phyloP scores from a whole-genome alignment of 805 yeast genomes.

The Saccharomycopsis sp. region DNA sequence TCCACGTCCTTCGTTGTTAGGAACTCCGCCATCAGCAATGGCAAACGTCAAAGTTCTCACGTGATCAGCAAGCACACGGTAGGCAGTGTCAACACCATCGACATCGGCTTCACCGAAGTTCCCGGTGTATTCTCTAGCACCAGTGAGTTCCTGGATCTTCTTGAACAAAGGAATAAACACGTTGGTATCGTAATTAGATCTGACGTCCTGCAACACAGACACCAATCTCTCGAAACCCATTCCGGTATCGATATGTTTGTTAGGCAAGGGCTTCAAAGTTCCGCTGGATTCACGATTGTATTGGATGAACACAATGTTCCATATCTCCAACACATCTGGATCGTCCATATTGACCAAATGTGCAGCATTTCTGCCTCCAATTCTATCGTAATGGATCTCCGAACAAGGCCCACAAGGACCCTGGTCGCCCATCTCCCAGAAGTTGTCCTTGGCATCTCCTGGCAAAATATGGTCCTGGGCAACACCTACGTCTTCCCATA shows the following conservation, averaged over 20 bases:
- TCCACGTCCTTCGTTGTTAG: constrained; percentile 98
- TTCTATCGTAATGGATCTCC: constrained; percentile 95
- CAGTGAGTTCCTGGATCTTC: constrained; percentile 86
- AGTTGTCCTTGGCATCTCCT: constrained; percentile 85
- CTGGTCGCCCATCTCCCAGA: constrained; percentile 99
- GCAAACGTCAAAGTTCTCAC: constrained; percentile 96
- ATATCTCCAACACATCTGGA: constrained; percentile 94
- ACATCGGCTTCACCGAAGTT: constrained; percentile 86
- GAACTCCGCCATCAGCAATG: constrained; percentile 97
- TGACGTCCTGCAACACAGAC: constrained; percentile 82
- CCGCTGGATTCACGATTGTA: constrained; percentile 90
- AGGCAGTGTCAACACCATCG: constrained; percentile 96
- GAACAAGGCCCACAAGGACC: constrained; percentile 99
- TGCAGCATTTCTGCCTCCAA: constrained; percentile 97
- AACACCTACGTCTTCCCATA: constrained; percentile 86
- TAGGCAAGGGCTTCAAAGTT: constrained; percentile 75
- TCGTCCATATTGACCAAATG: constrained; percentile 90
- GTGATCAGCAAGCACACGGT: constrained; percentile 97
- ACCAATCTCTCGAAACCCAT: constrained; percentile 98
- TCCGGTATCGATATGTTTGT: constrained; percentile 96
- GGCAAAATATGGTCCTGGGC: constrained; percentile 88
- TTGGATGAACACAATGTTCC: constrained; percentile 98
- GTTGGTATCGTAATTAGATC: constrained; percentile 95
- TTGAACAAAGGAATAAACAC: constrained; percentile 86
- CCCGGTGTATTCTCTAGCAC: constrained; percentile 86